Evolutionary conservation across 257 asterid genomes (phyloP).

Genomic region (Verbascum thapsus): DNA sequence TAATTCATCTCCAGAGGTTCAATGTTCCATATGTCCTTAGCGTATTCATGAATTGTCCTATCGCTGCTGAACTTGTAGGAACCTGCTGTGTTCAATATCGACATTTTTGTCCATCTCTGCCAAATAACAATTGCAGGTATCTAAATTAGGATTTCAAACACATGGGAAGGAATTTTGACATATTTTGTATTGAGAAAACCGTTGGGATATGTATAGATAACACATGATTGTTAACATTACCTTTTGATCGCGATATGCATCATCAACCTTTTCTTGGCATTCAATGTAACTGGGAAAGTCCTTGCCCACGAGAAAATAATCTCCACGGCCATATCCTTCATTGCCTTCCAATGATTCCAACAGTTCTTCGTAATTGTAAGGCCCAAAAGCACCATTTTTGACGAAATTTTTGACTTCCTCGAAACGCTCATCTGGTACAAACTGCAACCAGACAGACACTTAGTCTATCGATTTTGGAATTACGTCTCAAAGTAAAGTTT

Average conservation of each 20-base stretch:
- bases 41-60: constrained; percentile 78
- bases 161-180: neutral
- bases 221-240: constrained; percentile 31
- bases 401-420: constrained; percentile 68
- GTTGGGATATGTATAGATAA: neutral
- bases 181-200: neutral
- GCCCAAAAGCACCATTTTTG: constrained; percentile 72
- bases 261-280: constrained; percentile 89
- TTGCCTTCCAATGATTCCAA: constrained; percentile 86
- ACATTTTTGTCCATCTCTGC: constrained; percentile 88
- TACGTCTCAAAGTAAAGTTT: neutral
- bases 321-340: constrained; percentile 79
- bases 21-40: constrained; percentile 76
- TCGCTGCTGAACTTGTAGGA: constrained; percentile 89
- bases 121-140: constrained; percentile 19
- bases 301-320: constrained; percentile 88
- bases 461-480: neutral
- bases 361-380: constrained; percentile 53
- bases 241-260: constrained; percentile 68
- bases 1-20: constrained; percentile 47
- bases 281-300: constrained; percentile 86
- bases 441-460: constrained; percentile 45
- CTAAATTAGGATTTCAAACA: neutral
- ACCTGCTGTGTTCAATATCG: constrained; percentile 82
- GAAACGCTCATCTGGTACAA: constrained; percentile 67